A percentile compares a stretch with the other conserved stretches of the same genome.
Evolutionary conservation across 2,329 filamentous ascomycete genomes (phyloP).

Genomic region (Fusarium devonianum): DNA sequence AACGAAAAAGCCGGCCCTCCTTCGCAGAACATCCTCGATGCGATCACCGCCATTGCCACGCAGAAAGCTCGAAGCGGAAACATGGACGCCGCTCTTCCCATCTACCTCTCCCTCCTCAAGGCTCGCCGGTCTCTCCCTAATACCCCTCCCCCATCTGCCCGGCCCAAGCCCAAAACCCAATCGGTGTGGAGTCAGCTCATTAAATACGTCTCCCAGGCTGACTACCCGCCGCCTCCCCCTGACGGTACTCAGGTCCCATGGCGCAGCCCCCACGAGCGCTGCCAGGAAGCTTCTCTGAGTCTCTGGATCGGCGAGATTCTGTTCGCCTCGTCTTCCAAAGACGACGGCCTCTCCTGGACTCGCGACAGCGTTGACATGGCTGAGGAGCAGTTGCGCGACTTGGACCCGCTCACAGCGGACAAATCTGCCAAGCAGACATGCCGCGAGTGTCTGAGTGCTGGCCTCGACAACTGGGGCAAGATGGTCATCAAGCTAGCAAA

Average conservation of each 20-base stretch:
- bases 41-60: conserved; percentile 79
- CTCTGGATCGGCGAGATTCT: conserved; percentile 94
- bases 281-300: conserved; percentile 86
- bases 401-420: conserved; percentile 43
- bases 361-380: conserved; percentile 84
- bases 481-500: conserved; percentile 76
- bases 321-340: conserved; percentile 67
- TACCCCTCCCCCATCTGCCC: conserved; percentile 38
- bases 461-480: conserved; percentile 80
- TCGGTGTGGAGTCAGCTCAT: conserved; percentile 35
- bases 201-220: conserved; percentile 53
- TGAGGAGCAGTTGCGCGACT: conserved; percentile 68
- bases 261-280: conserved; percentile 71
- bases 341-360: conserved; percentile 87
- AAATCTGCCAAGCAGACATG: conserved; percentile 62
- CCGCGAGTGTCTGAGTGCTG: conserved; percentile 77
- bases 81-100: conserved; percentile 74
- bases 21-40: conserved; percentile 76
- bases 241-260: conserved; percentile 73
- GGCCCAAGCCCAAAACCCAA: conserved; percentile 6
- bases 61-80: conserved; percentile 77
- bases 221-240: conserved; percentile 74
- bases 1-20: conserved; percentile 64
- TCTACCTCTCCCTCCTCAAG: conserved; percentile 84
- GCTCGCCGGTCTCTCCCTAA: conserved; percentile 70